Evolutionary conservation across 78 protist species (phyloP), one percentile per base, ranked within the genome.

Genomic region (Speleostelium caveatum): DNA sequence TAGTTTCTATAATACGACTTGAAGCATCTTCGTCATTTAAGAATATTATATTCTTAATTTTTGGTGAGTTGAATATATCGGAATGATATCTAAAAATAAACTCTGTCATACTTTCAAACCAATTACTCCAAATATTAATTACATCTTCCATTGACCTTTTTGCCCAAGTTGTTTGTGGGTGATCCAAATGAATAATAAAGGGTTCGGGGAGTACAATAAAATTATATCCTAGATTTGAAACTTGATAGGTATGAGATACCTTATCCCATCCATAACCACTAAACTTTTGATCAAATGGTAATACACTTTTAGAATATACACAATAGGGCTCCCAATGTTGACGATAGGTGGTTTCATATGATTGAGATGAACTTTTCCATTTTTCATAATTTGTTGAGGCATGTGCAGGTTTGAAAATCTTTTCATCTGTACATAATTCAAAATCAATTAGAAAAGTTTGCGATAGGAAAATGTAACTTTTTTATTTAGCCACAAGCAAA

Each of bases 231-330:
- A 65, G 38, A 10, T 4, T 10, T 12, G 7, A 12, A 6, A 65
- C 6, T 5, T 38, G 42, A 36, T 65, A 65, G 72, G 42, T 32
- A 21, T 65, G 72, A 16, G 41, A 28, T 17, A 65, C 72, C 38
- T 65, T 65, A 36, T 65, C 72, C 72, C 72, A 65, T 12, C 72
- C 72, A 28, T 65, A 65, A 28, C 72, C 72, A 38, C 33, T 14
- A 14, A 65, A 28, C 28, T 21, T 32, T 12, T n/a, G 33, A 14
- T 65, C 72, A 36, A 28, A 65, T 5, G 28, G 55, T 16, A 65
- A 19, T 12, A 21, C 28, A 4, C 41, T 19, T 32, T 14, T 32
- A 21, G 10, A 4, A n/a, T 28, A 32, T 17, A 65, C 72, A 36
- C 72, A 5, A 65, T 38, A 65, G 21, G 72, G 72, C 72, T 65